phyloP scores from a whole-genome alignment of 768 basidiomycete species.

The Phanerochaete sordida region DNA sequence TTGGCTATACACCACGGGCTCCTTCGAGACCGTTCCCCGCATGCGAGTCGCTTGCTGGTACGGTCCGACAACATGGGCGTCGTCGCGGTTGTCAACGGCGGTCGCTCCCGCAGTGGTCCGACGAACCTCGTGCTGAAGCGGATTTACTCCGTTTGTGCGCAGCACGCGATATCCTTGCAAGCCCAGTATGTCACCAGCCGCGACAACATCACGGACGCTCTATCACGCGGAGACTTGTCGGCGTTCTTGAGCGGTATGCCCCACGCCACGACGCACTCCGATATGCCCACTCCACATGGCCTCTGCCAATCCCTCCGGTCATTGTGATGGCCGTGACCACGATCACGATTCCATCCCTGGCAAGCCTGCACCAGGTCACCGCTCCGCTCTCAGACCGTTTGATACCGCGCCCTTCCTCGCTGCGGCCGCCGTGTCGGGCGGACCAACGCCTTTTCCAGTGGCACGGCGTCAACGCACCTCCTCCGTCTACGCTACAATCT shows the following conservation, averaged over 20 bases:
- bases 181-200: constrained; percentile 19
- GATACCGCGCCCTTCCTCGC: constrained; percentile 15
- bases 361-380: background rate
- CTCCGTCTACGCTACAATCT: constrained; percentile 16
- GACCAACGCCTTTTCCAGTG: constrained; percentile 27
- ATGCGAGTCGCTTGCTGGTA: constrained; percentile 14
- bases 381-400: constrained; percentile 4
- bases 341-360: background rate
- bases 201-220: constrained; percentile 27
- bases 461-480: constrained; percentile 30
- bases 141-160: constrained; percentile 20
- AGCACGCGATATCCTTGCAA: constrained; percentile 7
- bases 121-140: constrained; percentile 29
- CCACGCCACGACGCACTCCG: background rate
- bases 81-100: constrained; percentile 26
- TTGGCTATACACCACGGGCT: background rate
- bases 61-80: constrained; percentile 35
- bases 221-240: background rate
- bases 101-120: constrained; percentile 23
- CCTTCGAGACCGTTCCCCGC: background rate
- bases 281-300: background rate
- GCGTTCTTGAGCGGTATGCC: background rate
- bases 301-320: background rate
- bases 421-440: constrained; percentile 24
- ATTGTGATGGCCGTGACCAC: background rate